Evolutionary conservation across 805 yeast species (phyloP).

Genomic region (Danielozyma ontarioensis): DNA sequence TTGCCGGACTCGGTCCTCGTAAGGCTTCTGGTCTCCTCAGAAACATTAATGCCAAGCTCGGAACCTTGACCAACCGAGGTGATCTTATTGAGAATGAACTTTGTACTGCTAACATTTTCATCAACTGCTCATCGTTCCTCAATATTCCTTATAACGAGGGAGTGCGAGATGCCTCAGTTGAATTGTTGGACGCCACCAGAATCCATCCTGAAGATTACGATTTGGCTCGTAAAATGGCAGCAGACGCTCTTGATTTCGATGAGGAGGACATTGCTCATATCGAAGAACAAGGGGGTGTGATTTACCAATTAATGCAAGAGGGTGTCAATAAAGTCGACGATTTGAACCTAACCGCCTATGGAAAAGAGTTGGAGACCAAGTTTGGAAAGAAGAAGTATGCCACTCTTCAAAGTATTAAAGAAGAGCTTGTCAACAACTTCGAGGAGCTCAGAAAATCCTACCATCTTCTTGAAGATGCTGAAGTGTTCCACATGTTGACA

Average conservation of each 20-base stretch:
- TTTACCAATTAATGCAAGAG: slow-evolving; percentile 64
- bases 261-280: slow-evolving; percentile 85
- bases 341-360: slow-evolving; percentile 84
- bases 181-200: slow-evolving; percentile 87
- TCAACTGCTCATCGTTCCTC: slow-evolving; percentile 89
- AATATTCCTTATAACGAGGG: slow-evolving; percentile 67
- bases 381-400: slow-evolving; percentile 72
- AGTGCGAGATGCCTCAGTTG: slow-evolving; percentile 57
- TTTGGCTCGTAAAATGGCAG: slow-evolving; percentile 94
- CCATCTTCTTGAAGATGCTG: slow-evolving; percentile 58
- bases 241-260: slow-evolving; percentile 93
- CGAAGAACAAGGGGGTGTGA: slow-evolving; percentile 79
- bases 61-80: slow-evolving; percentile 61
- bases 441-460: slow-evolving; percentile 78
- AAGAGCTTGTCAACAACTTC: slow-evolving; percentile 81
- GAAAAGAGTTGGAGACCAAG: slow-evolving; percentile 74
- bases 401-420: slow-evolving; percentile 77
- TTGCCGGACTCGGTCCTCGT: slow-evolving; percentile 93
- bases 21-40: slow-evolving; percentile 84
- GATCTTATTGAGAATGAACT: slow-evolving; percentile 80
- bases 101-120: slow-evolving; percentile 73
- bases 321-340: slow-evolving; percentile 77
- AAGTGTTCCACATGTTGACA: slow-evolving; percentile 83
- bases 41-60: slow-evolving; percentile 60
- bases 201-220: slow-evolving; percentile 98